Percentiles rank a stretch among this genome's conserved stretches.
Conservation (phyloP, 2,329 filamentous ascomycete species). For the Acrocalymma vagum region DNA sequence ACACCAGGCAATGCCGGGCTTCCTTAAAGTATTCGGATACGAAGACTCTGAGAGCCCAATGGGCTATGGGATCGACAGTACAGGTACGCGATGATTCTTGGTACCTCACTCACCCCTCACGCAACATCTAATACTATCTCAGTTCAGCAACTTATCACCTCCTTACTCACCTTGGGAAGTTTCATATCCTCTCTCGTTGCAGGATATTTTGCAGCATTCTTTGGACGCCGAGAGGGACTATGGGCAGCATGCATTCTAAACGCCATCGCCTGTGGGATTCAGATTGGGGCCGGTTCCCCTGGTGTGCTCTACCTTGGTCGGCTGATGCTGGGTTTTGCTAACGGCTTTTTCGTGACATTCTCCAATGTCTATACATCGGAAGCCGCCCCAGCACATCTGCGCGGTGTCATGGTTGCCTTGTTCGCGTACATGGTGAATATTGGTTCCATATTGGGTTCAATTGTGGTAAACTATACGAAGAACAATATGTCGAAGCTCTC, state of each 20-base stretch:
- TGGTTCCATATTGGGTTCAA: slow-evolving; percentile 55
- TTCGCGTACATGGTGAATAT: slow-evolving; percentile 60
- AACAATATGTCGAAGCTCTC: slow-evolving; percentile 19
- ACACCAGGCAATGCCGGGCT: slow-evolving; percentile 57
- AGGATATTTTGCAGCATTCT: slow-evolving; percentile 55
- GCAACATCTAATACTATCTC: too few species aligned
- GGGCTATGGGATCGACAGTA: slow-evolving; percentile 53
- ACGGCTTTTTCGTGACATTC: slow-evolving; percentile 61
- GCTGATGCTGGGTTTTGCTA: slow-evolving; percentile 17
- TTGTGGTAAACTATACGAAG: slow-evolving; percentile 50
- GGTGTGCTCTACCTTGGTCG: slow-evolving; percentile 52
- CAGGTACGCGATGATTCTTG: slow-evolving; percentile 28
- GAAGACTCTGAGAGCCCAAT: slow-evolving; percentile 45
- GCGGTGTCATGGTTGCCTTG: slow-evolving; percentile 49
- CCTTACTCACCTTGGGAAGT: slow-evolving; percentile 58
- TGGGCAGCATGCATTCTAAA: slow-evolving; percentile 57
- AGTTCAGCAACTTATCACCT: slow-evolving; percentile 60
- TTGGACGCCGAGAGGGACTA: slow-evolving; percentile 55
- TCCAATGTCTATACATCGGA: slow-evolving; percentile 59
- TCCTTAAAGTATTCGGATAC: slow-evolving; percentile 61
- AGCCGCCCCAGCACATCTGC: slow-evolving; percentile 20
- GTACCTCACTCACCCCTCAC: too few species aligned
- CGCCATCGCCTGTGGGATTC: slow-evolving; percentile 39
- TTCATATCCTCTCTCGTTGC: slow-evolving; percentile 58
- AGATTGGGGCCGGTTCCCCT: slow-evolving; percentile 13